Conservation (phyloP, 2,329 filamentous ascomycete genomes). For the Cytospora mali region DNA sequence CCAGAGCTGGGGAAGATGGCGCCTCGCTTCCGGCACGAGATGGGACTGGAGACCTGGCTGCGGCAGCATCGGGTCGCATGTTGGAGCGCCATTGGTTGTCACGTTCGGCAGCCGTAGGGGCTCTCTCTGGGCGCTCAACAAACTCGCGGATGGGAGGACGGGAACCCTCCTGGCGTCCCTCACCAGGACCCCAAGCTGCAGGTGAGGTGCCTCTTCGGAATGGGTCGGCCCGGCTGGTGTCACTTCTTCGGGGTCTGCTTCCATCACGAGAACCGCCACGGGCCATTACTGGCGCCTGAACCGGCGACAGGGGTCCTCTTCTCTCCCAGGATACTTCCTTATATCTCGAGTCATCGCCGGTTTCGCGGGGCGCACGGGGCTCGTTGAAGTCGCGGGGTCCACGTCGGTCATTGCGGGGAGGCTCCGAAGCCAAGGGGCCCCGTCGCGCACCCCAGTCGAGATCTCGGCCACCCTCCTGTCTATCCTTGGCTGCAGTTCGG, state of each 20-base stretch:
- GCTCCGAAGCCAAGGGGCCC: constrained; percentile 62
- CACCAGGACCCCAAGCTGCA: constrained; percentile 69
- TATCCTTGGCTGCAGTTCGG: constrained; percentile 73
- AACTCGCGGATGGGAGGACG: constrained; percentile 79
- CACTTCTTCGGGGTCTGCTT: constrained; percentile 55
- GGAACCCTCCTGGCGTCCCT: constrained; percentile 73
- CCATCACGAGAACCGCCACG: constrained; percentile 55
- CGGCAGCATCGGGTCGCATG: constrained; percentile 80
- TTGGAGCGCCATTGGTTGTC: constrained; percentile 91
- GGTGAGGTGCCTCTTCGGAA: constrained; percentile 68
- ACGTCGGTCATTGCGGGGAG: constrained; percentile 49
- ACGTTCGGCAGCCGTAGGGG: constrained; percentile 84
- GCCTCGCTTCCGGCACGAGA: constrained; percentile 76
- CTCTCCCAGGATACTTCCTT: constrained; percentile 79
- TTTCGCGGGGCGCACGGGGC: constrained; percentile 27
- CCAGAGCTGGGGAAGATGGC: constrained; percentile 68
- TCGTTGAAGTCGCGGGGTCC: constrained; percentile 59
- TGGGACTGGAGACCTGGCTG: constrained; percentile 60
- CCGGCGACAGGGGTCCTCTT: constrained; percentile 84
- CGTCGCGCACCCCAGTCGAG: constrained; percentile 87
- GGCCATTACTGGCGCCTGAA: constrained; percentile 49
- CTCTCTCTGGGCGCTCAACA: constrained; percentile 64
- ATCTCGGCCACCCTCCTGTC: constrained; percentile 61
- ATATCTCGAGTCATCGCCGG: constrained; percentile 21
- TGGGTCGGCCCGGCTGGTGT: constrained; percentile 58